These are phyloP conservation scores for Fusarium sp. DNA, from an alignment of 2,329 filamentous ascomycete species.

Conservation along the genomic window DNA sequence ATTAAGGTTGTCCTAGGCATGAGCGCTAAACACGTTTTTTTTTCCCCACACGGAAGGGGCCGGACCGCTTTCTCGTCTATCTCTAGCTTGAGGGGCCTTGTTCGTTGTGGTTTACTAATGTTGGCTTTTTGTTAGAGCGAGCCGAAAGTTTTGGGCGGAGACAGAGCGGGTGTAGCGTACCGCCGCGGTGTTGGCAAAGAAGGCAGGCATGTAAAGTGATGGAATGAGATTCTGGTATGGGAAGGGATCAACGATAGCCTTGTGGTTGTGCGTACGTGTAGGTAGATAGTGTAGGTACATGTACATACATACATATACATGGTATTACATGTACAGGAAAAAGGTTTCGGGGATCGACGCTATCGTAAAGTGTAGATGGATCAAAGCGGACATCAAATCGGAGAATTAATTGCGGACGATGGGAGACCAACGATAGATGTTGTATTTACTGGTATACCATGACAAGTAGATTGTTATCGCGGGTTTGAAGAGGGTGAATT, in stretches of 20 bases:
- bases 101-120: neutral
- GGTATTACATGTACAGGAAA: neutral
- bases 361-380: constrained; percentile 16
- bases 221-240: constrained; percentile 6
- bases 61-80: constrained; percentile 24
- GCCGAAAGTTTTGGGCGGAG: neutral
- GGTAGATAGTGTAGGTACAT: neutral
- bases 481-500: neutral
- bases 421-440: neutral
- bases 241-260: constrained; percentile 9
- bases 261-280: neutral
- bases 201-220: constrained; percentile 1
- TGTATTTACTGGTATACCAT: neutral
- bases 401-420: constrained; percentile 12
- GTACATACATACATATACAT: no score
- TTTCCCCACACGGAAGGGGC: constrained; percentile 12
- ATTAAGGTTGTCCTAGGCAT: constrained; percentile 31
- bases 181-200: neutral
- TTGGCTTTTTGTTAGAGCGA: neutral
- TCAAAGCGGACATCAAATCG: constrained; percentile 23
- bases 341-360: constrained; percentile 27
- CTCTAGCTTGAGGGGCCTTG: constrained; percentile 2
- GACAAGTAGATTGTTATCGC: neutral
- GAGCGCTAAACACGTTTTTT: constrained; percentile 26
- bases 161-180: constrained; percentile 7